A percentile compares a stretch with the other conserved stretches of the same genome.
phyloP scores from a whole-genome alignment of 2,329 filamentous ascomycete species.

The Malbranchea zuffiana region DNA sequence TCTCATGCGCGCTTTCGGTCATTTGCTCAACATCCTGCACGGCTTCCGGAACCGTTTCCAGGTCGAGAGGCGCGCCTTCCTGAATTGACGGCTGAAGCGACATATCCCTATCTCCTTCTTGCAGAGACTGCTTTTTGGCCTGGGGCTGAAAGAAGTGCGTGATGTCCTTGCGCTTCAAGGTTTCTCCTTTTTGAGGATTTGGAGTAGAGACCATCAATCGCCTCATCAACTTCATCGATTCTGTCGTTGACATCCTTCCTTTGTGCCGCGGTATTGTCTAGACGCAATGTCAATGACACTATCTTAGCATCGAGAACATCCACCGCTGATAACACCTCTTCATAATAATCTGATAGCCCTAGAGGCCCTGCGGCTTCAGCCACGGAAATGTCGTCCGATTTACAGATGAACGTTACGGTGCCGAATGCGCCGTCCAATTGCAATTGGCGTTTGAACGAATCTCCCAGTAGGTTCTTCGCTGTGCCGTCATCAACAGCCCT shows the following conservation, averaged over 20 bases:
- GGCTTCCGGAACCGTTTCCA: too few relatives aligned
- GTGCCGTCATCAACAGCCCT: slow-evolving; percentile 51
- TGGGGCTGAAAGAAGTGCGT: too few relatives aligned
- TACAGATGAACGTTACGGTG: slow-evolving; percentile 51
- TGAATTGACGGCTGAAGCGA: too few relatives aligned
- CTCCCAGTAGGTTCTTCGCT: slow-evolving; percentile 46
- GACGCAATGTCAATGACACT: neutral
- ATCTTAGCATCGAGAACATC: neutral
- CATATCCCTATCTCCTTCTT: too few relatives aligned
- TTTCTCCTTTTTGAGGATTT: too few relatives aligned
- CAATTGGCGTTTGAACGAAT: slow-evolving; percentile 48
- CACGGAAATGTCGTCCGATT: slow-evolving; percentile 50
- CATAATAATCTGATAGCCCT: neutral
- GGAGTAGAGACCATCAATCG: neutral
- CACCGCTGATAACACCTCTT: neutral
- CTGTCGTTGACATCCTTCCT: neutral
- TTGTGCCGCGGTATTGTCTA: too few relatives aligned
- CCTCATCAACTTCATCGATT: neutral
- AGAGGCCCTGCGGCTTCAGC: slow-evolving; percentile 28
- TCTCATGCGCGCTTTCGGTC: too few relatives aligned
- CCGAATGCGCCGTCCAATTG: slow-evolving; percentile 48
- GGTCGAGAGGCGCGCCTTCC: too few relatives aligned
- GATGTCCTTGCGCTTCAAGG: too few relatives aligned
- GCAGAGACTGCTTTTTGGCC: too few relatives aligned
- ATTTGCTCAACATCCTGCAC: too few relatives aligned